phyloP scores from a whole-genome alignment of 805 yeast species.

The Yarrowia deformans region DNA sequence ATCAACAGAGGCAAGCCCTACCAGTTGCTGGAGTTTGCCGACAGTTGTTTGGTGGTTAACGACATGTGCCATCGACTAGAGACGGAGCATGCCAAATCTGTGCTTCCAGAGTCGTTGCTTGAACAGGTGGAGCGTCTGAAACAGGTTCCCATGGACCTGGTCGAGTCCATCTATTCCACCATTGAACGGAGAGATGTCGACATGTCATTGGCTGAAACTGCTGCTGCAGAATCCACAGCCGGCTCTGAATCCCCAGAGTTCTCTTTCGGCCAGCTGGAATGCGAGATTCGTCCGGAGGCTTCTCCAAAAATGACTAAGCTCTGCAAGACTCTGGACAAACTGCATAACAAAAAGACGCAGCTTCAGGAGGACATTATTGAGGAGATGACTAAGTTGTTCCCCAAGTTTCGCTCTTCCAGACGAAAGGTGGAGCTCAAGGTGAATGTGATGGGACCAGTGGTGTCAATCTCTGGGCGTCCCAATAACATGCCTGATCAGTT shows the following conservation, averaged over 20 bases:
- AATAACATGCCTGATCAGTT: constrained; percentile 31
- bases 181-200: constrained; percentile 13
- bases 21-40: constrained; percentile 32
- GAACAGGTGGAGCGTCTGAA: constrained; percentile 12
- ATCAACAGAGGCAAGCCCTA: constrained; percentile 24
- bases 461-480: constrained; percentile 22
- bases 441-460: constrained; percentile 17
- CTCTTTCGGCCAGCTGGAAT: constrained; percentile 26
- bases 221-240: neutral
- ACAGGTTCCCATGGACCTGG: constrained; percentile 5
- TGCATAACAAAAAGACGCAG: constrained; percentile 45
- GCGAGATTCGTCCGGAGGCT: constrained; percentile 43
- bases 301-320: constrained; percentile 43
- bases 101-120: constrained; percentile 23
- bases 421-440: constrained; percentile 27
- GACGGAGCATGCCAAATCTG: neutral
- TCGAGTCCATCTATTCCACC: neutral
- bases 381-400: constrained; percentile 40
- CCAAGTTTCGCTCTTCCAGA: neutral
- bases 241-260: neutral
- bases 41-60: constrained; percentile 11
- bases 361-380: constrained; percentile 43
- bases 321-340: constrained; percentile 46
- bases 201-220: neutral
- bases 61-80: constrained; percentile 11